These are phyloP conservation scores for Vanrija sp. DNA, from an alignment of 1,284 basidiomycete species.

Conservation along the genomic window DNA sequence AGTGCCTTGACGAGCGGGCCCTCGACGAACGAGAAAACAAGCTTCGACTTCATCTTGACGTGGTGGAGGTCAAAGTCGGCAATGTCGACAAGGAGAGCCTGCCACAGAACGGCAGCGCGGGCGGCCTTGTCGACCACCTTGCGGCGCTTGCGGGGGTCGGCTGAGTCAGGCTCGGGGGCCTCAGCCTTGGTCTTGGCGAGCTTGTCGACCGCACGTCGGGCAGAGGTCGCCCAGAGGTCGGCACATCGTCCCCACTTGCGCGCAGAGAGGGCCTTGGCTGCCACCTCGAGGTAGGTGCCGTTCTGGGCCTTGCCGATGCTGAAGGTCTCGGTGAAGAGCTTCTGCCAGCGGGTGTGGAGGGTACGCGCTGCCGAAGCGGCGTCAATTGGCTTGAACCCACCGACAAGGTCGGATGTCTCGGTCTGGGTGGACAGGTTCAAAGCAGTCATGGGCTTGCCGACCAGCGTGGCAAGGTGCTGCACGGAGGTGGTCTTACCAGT, in stretches of 20 bases:
- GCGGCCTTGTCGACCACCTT: conserved; percentile 57
- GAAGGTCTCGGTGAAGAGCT: conserved; percentile 83
- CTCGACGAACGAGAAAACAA: conserved; percentile 92
- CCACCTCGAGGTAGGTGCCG: conserved; percentile 76
- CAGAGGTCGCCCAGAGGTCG: conserved; percentile 62
- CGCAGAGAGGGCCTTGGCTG: conserved; percentile 75
- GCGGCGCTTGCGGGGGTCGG: conserved; percentile 64
- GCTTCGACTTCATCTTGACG: conserved; percentile 75
- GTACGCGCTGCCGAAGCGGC: conserved; percentile 69
- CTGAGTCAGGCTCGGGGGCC: conserved; percentile 11
- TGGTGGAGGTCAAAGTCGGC: conserved; percentile 81
- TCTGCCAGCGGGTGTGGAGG: conserved; percentile 72
- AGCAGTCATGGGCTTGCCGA: conserved; percentile 73
- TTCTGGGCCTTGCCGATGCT: conserved; percentile 74
- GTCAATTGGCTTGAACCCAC: conserved; percentile 94
- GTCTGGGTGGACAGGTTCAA: conserved; percentile 97
- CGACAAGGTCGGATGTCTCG: conserved; percentile 88
- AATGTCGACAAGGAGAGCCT: conserved; percentile 66
- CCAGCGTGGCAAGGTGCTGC: conserved; percentile 77
- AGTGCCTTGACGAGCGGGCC: conserved; percentile 93
- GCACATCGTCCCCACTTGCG: conserved; percentile 82
- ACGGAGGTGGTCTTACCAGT: conserved; percentile 96
- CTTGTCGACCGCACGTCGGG: conserved; percentile 50
- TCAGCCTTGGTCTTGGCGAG: conserved; percentile 54
- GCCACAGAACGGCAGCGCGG: conserved; percentile 58